Evolutionary conservation across 129 eudicot genomes (phyloP).

Genomic region (Flaveria bidentis): DNA sequence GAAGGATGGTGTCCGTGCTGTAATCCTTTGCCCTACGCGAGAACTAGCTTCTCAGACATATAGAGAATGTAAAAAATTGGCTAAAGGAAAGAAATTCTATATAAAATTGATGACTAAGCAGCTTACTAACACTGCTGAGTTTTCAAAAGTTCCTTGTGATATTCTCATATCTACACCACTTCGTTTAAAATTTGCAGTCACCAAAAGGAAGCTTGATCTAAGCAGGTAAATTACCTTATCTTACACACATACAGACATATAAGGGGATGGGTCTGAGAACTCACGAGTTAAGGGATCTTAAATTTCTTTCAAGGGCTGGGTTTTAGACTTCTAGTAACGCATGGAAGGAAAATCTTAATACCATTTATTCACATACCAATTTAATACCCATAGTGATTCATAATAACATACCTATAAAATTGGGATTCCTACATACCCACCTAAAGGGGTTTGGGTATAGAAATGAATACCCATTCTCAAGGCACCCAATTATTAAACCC

Average conservation of each 20-base stretch:
- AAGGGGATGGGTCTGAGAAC: not conserved
- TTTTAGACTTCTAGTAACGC: not conserved
- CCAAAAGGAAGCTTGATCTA: slow-evolving; percentile 81
- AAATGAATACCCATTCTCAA: not conserved
- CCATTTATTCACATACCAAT: not conserved
- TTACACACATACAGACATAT: not conserved
- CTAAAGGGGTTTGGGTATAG: not conserved
- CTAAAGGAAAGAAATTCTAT: slow-evolving; percentile 76
- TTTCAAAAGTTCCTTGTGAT: slow-evolving; percentile 77
- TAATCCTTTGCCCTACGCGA: slow-evolving; percentile 87
- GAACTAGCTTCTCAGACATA: slow-evolving; percentile 96
- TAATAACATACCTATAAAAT: not conserved
- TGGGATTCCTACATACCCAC: not conserved
- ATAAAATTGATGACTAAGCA: slow-evolving; percentile 90
- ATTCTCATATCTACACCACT: slow-evolving; percentile 87
- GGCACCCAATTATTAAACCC: not conserved
- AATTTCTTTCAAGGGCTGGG: not conserved
- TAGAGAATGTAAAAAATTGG: slow-evolving; percentile 87
- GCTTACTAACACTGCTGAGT: slow-evolving; percentile 75
- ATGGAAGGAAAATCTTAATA: not conserved
- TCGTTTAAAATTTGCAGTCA: slow-evolving; percentile 64
- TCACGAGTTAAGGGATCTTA: not conserved
- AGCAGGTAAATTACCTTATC: slow-evolving; percentile 55
- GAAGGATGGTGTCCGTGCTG: slow-evolving; percentile 78
- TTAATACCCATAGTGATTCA: not conserved